Percentiles rank a stretch among this genome's conserved stretches.
These are phyloP conservation scores for Solanum commersonii DNA, from an alignment of 257 asterid species.

Conservation along the genomic window DNA sequence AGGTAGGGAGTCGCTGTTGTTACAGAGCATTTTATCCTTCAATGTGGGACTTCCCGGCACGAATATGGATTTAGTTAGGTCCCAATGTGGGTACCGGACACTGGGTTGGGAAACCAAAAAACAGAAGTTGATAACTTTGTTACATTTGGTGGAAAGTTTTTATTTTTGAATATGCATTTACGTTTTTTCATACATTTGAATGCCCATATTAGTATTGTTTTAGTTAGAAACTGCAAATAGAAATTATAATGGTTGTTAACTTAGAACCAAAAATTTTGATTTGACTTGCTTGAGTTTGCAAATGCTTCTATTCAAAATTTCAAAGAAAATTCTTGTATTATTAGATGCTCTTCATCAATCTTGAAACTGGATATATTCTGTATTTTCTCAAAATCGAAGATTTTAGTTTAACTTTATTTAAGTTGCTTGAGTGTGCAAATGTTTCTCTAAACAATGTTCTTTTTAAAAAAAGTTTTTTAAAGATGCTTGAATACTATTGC, in stretches of 20 bases:
- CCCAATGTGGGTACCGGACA: background rate
- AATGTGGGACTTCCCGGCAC: background rate
- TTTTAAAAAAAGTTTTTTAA: background rate
- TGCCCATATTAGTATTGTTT: background rate
- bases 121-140: background rate
- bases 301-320: background rate
- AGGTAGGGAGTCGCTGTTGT: background rate
- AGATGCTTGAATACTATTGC: background rate
- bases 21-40: background rate
- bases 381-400: background rate
- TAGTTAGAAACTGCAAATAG: background rate
- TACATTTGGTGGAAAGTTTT: background rate
- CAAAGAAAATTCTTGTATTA: background rate
- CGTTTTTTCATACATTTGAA: background rate
- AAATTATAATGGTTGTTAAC: background rate
- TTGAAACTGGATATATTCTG: background rate
- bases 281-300: background rate
- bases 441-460: background rate
- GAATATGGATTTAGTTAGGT: background rate
- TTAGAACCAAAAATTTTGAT: too few species aligned
- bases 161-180: background rate
- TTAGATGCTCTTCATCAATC: background rate
- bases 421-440: background rate
- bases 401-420: background rate
- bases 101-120: background rate